phyloP scores from a whole-genome alignment of 352 stramenopile genomes.

The Labyrinthula sp. region DNA sequence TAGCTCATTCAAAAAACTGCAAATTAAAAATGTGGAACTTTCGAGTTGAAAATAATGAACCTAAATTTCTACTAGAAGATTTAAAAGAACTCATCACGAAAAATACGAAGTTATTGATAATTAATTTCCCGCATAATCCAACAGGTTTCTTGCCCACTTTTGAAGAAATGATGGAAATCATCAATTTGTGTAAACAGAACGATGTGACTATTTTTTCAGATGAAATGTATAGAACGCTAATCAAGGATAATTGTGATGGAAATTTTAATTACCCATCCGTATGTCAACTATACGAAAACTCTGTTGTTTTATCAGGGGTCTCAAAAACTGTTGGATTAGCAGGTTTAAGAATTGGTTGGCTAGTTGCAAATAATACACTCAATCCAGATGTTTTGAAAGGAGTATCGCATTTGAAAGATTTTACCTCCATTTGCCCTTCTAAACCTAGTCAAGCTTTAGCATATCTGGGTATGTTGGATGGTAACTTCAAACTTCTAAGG shows the following conservation, averaged over 20 bases:
- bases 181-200: slow-evolving; percentile 36
- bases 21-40: slow-evolving; percentile 36
- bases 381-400: slow-evolving; percentile 31
- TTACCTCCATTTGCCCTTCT: slow-evolving; percentile 47
- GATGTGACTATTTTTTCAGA: slow-evolving; percentile 43
- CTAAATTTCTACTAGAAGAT: slow-evolving; percentile 36
- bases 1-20: slow-evolving; percentile 37
- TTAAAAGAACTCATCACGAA: slow-evolving; percentile 35
- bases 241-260: slow-evolving; percentile 29
- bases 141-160: slow-evolving; percentile 39
- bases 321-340: slow-evolving; percentile 44
- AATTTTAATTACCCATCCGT: slow-evolving; percentile 35
- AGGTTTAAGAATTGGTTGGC: slow-evolving; percentile 43
- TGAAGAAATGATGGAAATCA: slow-evolving; percentile 36
- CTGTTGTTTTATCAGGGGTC: slow-evolving; percentile 40
- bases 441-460: slow-evolving; percentile 43
- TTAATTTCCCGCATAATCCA: slow-evolving; percentile 55
- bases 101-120: slow-evolving; percentile 43
- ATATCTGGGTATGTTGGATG: no score
- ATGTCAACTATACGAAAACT: slow-evolving; percentile 38
- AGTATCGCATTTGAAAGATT: slow-evolving; percentile 43
- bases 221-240: slow-evolving; percentile 46
- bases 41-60: slow-evolving; percentile 20
- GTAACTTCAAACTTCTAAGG: no score
- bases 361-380: slow-evolving; percentile 39